Evolutionary conservation across 106 monocot species (phyloP).

Genomic region (Dendrobium huoshanense): DNA sequence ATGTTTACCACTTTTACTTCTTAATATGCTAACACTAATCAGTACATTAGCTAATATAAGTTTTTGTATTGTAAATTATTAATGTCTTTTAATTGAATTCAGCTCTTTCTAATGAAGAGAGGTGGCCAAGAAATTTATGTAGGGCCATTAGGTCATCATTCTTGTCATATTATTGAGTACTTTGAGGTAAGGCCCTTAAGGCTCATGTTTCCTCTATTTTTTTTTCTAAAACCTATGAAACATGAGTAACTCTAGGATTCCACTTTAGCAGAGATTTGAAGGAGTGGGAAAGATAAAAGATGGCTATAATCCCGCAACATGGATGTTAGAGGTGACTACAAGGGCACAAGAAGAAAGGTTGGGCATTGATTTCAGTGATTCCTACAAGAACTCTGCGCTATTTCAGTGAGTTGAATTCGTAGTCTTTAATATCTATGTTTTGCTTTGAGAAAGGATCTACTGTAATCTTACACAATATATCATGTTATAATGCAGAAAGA

Average conservation of each 20-base stretch:
- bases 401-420: constrained; percentile 15
- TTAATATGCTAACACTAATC: too few relatives aligned
- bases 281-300: constrained; percentile 34
- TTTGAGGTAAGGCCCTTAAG: constrained; percentile 13
- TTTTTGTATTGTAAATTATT: neutral
- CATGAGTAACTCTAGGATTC: neutral
- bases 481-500: constrained; percentile 18
- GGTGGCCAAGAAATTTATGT: constrained; percentile 56
- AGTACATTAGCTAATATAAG: too few relatives aligned
- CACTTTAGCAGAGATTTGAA: constrained; percentile 13
- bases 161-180: constrained; percentile 32
- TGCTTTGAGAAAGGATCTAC: neutral
- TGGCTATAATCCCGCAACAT: constrained; percentile 45
- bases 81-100: neutral
- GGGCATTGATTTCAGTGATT: constrained; percentile 26
- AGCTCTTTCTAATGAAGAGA: constrained; percentile 52
- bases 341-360: constrained; percentile 25
- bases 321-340: constrained; percentile 44
- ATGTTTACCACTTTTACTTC: too few relatives aligned
- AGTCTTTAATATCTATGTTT: neutral
- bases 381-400: constrained; percentile 31
- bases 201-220: neutral
- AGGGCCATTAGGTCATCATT: constrained; percentile 30
- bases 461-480: neutral
- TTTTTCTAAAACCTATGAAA: neutral